A percentile compares a stretch with the other conserved stretches of the same genome.
Conservation (phyloP, 2,329 filamentous ascomycete species). For the Botrytis aclada region DNA sequence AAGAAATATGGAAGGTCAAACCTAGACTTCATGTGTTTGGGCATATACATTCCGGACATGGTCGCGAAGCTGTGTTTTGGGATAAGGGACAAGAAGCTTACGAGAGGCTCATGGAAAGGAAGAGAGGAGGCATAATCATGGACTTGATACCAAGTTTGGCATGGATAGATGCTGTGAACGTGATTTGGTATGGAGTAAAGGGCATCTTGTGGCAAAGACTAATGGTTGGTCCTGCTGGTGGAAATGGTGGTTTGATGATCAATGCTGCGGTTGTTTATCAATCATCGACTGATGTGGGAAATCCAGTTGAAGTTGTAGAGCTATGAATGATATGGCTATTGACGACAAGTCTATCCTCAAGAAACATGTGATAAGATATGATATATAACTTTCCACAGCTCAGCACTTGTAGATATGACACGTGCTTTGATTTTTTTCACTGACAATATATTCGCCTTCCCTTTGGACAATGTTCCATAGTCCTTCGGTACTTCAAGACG, state of each 20-base stretch:
- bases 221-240: constrained; percentile 49
- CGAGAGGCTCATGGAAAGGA: constrained; percentile 36
- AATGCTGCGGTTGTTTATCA: constrained; percentile 57
- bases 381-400: neutral
- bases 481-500: neutral
- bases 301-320: constrained; percentile 38
- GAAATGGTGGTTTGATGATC: constrained; percentile 51
- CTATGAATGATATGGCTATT: constrained; percentile 24
- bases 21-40: constrained; percentile 64
- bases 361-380: neutral
- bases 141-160: constrained; percentile 32
- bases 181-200: constrained; percentile 51
- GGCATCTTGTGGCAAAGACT: constrained; percentile 58
- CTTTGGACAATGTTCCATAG: too few species aligned
- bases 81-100: constrained; percentile 51
- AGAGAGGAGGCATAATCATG: constrained; percentile 38
- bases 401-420: neutral
- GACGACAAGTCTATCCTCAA: neutral
- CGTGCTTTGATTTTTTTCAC: neutral
- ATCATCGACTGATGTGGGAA: constrained; percentile 47
- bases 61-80: constrained; percentile 58
- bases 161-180: constrained; percentile 51
- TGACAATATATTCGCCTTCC: neutral
- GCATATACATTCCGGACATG: constrained; percentile 62
- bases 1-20: constrained; percentile 57